Base-by-base conservation (phyloP, 2,329 filamentous ascomycete genomes). In the Balansia obtecta region DNA sequence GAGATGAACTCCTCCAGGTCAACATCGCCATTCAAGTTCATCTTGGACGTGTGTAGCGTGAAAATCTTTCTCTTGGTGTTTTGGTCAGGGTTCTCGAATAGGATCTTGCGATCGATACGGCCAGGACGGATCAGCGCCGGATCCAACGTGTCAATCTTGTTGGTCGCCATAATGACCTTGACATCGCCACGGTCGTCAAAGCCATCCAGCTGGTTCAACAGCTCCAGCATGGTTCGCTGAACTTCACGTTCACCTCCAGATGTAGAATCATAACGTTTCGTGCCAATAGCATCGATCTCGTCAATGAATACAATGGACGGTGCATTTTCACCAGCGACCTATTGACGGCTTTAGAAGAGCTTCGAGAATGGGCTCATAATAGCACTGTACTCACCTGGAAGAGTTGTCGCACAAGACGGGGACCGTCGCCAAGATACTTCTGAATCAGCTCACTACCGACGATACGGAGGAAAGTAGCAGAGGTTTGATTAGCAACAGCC, bases 91-190 rank as follows among this genome's bases (percentile, higher is more conserved):
- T 83, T 77, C 66, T 81, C 77, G 63, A 83, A 87, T 54, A 84
- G 70, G 55, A 98, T 98, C 80, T 98, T 98, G 61, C 93, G 85
- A 69, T 98, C 93, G 68, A 98, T 98, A 77, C 93, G 90, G 56
- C 93, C 93, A 43, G 93, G 93, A 58, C 93, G 85, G 64, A 98
- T 98, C 59, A 98, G 76, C 16, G 93, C 93, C 50, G 93, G 93
- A 64, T 98, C 94, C 30, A 98, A 77, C 4, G 88, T 95, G 59
- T 98, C 94, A 59, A 98, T 98, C 80, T 98, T 98, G 82, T 98
- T 98, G 58, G 93, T 98, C 12, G 93, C 94, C 90, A 98, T 97
- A 68, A 98, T 91, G 54, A 98, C 93, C 76, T 98, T 98, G 70
- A 98, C 91, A 65, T 98, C 93, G 59, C 93, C 94, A 54, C 93